Base-by-base conservation (phyloP, 805 yeast species). In the Candida michaelii region DNA sequence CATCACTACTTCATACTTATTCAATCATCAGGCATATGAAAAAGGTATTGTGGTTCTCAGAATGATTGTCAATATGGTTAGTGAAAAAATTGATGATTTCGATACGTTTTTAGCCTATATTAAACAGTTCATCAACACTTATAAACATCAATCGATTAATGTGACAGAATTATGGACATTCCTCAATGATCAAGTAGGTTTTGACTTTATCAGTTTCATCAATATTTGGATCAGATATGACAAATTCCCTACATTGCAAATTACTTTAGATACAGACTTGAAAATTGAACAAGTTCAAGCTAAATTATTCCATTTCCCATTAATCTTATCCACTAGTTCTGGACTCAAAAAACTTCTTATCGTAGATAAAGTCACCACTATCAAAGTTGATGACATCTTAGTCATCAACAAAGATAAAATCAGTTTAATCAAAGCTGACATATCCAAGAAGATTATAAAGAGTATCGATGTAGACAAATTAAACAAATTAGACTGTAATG, bases 271-370 rank as follows among this genome's bases (percentile, higher is more conserved):
- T 11, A 42, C 34, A 0, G 44, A 50, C 24, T 24, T 56, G 25
- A 14, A 23, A 2, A 44, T 74, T 16, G 67, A 58, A 30, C 79
- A 75, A 11, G 50, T 71, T 27, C 87, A 81, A 55, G 81, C 82
- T 51, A 62, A 69, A 30, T 83, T 84, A 3, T 84, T 67, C 54
- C 83, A 81, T 48, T 63, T 84, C 34, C 90, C 91, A 3, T 57
- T 85, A 46, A 59, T 71, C 3, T 56, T 79, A 27, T 71, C 63
- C 36, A 50, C 65, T 1, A 40, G 46, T 25, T 50, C 44, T 27
- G 56, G 54, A 35, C 17, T 14, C 17, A 43, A 33, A 16, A 47
- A 45, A 27, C 18, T 45, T 13, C 40, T 21, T 10, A 37, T 48
- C 12, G 43, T 27, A 9, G 40, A 48, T 8, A 48, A 48, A 18